These are phyloP conservation scores for Cladobotryum mycophilum DNA, from an alignment of 2,329 filamentous ascomycete species.

Conservation along the genomic window DNA sequence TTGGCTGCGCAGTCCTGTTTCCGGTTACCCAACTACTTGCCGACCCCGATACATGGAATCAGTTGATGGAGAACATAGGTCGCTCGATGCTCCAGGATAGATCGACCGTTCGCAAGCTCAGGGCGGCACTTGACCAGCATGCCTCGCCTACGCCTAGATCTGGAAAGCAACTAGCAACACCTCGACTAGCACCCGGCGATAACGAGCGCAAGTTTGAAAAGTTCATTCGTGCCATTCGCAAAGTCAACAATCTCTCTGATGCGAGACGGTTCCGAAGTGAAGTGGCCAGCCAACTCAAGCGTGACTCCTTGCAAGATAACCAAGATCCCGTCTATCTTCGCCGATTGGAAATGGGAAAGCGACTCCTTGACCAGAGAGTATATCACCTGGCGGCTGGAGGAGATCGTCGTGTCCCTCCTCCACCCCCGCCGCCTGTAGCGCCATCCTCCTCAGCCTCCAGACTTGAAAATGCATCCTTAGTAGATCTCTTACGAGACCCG, in stretches of 20 bases:
- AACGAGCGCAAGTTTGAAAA: constrained; percentile 90
- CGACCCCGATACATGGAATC: constrained; percentile 97
- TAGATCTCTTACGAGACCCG: constrained; percentile 82
- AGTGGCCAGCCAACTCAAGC: constrained; percentile 84
- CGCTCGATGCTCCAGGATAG: constrained; percentile 87
- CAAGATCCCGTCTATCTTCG: constrained; percentile 84
- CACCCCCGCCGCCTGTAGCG: constrained; percentile 13
- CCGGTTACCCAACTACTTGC: constrained; percentile 74
- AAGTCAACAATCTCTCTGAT: constrained; percentile 86
- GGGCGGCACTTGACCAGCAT: constrained; percentile 89
- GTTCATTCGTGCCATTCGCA: constrained; percentile 83
- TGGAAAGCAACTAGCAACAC: constrained; percentile 62
- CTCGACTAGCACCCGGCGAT: constrained; percentile 72
- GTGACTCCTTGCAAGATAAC: constrained; percentile 68
- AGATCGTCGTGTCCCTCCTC: constrained; percentile 34
- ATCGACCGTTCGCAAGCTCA: constrained; percentile 86
- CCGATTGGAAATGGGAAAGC: constrained; percentile 84
- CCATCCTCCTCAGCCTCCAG: constrained; percentile 44
- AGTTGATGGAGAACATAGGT: constrained; percentile 84
- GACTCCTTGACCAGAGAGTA: constrained; percentile 84
- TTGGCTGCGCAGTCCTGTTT: constrained; percentile 84
- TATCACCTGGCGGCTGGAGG: constrained; percentile 68
- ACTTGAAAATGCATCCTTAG: constrained; percentile 68
- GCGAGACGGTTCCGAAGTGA: constrained; percentile 88
- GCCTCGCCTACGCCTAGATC: constrained; percentile 70